Conservation (phyloP, 345 rosid species). For the Sonneratia alba region DNA sequence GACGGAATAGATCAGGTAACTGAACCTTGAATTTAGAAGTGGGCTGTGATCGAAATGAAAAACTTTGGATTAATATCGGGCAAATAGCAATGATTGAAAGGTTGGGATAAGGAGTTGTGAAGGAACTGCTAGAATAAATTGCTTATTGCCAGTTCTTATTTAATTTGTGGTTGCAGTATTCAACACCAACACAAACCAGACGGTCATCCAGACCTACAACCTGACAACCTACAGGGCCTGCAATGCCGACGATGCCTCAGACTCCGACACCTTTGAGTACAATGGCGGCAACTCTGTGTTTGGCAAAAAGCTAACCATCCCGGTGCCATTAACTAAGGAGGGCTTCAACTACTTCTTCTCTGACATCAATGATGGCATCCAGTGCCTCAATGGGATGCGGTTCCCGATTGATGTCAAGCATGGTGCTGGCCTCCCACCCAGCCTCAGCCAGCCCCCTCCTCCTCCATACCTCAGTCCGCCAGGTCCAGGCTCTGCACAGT, state of each 20-base stretch:
- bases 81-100: not conserved
- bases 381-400: constrained; percentile 48
- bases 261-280: constrained; percentile 33
- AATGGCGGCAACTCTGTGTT: constrained; percentile 27
- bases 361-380: constrained; percentile 37
- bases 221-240: constrained; percentile 37
- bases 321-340: constrained; percentile 37
- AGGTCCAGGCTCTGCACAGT: constrained; percentile 17
- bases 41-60: no score
- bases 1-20: no score
- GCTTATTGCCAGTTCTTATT: not conserved
- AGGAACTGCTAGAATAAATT: not conserved
- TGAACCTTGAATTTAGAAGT: no score
- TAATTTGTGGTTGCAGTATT: constrained; percentile 25
- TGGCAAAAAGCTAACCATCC: constrained; percentile 23
- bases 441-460: constrained; percentile 64
- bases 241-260: constrained; percentile 29
- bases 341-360: constrained; percentile 57
- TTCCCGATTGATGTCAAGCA: constrained; percentile 43
- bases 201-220: constrained; percentile 51
- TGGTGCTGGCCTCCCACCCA: constrained; percentile 55
- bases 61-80: no score
- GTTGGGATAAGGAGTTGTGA: not conserved
- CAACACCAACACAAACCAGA: constrained; percentile 43
- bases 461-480: constrained; percentile 47